phyloP scores from a whole-genome alignment of 495 filamentous ascomycete species.

The Penicillium simplicissimum region DNA sequence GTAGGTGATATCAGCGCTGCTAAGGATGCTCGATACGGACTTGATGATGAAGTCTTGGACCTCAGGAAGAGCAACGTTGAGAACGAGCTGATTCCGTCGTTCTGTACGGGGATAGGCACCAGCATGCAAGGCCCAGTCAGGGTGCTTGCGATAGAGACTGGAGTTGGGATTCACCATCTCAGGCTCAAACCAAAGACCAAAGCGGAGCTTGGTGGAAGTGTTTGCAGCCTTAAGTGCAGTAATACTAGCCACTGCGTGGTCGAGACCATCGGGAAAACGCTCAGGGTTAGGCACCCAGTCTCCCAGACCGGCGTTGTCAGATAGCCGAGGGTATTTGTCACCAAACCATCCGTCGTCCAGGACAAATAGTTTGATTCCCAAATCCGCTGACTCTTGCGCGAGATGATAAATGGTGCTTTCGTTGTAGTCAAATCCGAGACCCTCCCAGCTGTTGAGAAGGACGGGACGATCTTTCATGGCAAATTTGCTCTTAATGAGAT shows the following conservation, averaged over 20 bases:
- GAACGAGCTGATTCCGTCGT: conserved; percentile 51
- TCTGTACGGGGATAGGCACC: conserved; percentile 52
- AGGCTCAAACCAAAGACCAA: conserved; percentile 60
- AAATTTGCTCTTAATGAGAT: conserved; percentile 55
- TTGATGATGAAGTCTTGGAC: conserved; percentile 58
- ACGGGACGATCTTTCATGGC: conserved; percentile 48
- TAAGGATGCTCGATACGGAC: conserved; percentile 45
- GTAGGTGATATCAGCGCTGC: conserved; percentile 50
- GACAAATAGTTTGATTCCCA: conserved; percentile 55
- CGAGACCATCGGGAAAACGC: conserved; percentile 55
- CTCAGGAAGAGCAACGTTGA: conserved; percentile 53
- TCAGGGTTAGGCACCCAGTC: conserved; percentile 55
- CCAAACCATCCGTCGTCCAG: conserved; percentile 63
- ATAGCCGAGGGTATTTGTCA: conserved; percentile 50
- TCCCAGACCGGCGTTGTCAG: conserved; percentile 51
- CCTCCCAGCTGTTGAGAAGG: conserved; percentile 60
- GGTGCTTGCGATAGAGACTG: conserved; percentile 52
- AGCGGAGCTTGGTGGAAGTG: conserved; percentile 44
- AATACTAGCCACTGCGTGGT: conserved; percentile 42
- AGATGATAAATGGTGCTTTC: conserved; percentile 46
- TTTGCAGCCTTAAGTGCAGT: conserved; percentile 44
- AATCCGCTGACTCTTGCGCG: conserved; percentile 49
- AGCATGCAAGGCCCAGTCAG: conserved; percentile 56
- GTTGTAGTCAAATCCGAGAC: conserved; percentile 52
- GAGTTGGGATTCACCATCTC: conserved; percentile 61